Evolutionary conservation across 2,329 filamentous ascomycete species (phyloP).

Genomic region (Scolecobasidium constrictum): DNA sequence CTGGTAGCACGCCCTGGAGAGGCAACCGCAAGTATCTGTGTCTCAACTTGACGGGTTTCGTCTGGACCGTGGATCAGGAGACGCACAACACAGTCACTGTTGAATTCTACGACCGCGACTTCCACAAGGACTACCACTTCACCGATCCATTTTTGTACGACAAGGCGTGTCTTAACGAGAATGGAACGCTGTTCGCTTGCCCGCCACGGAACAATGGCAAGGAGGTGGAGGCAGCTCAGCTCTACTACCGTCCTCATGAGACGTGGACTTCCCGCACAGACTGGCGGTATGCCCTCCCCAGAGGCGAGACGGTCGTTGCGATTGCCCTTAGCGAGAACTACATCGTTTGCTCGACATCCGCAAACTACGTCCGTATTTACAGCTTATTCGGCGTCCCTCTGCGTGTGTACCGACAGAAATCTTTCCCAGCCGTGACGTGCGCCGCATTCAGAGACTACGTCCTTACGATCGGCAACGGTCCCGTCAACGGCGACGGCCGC

Average conservation of each 20-base stretch:
- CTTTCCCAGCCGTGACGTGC: conserved; percentile 79
- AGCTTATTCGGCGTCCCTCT: conserved; percentile 86
- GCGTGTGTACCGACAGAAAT: conserved; percentile 85
- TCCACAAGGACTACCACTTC: conserved; percentile 91
- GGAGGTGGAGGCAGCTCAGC: conserved; percentile 48
- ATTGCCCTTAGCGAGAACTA: conserved; percentile 89
- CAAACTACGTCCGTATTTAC: conserved; percentile 84
- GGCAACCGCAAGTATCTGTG: conserved; percentile 90
- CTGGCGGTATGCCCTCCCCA: conserved; percentile 81
- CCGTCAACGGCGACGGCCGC: conserved; percentile 66
- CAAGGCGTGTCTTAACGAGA: conserved; percentile 81
- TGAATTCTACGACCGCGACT: conserved; percentile 92
- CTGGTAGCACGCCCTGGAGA: conserved; percentile 90
- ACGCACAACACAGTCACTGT: conserved; percentile 83
- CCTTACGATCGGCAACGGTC: conserved; percentile 89
- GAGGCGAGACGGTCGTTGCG: conserved; percentile 74
- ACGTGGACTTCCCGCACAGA: conserved; percentile 87
- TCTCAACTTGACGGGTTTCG: conserved; percentile 84
- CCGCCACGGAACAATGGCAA: conserved; percentile 47
- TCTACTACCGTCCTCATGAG: conserved; percentile 97
- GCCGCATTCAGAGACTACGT: conserved; percentile 93
- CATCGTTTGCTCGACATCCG: conserved; percentile 75
- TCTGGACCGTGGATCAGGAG: conserved; percentile 96
- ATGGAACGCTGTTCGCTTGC: conserved; percentile 77
- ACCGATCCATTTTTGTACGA: conserved; percentile 94